phyloP scores from a whole-genome alignment of 371 early-diverging fungal genomes.

The Funneliformis caledonium region DNA sequence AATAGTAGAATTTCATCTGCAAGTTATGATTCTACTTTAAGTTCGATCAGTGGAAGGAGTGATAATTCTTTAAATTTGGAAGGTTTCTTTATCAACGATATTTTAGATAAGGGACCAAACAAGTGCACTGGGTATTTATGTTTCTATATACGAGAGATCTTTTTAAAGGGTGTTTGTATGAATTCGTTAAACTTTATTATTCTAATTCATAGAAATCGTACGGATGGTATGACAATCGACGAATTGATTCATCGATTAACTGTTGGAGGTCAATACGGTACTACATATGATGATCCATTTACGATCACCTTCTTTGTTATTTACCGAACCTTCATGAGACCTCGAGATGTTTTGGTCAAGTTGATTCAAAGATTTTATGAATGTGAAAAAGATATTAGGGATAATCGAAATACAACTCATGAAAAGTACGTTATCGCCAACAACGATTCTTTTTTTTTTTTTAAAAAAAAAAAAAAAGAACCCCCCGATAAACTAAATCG shows the following conservation, averaged over 20 bases:
- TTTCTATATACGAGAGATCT: no score
- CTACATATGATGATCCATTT: conserved; percentile 27
- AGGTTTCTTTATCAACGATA: not conserved
- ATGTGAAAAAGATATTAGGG: not conserved
- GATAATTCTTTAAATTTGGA: conserved; percentile 5
- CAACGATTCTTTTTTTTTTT: not conserved
- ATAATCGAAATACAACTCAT: not conserved
- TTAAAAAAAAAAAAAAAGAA: not conserved
- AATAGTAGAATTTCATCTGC: not conserved
- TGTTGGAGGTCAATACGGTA: conserved; percentile 16
- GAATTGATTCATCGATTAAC: conserved; percentile 32
- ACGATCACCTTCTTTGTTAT: conserved; percentile 17
- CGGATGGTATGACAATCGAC: conserved; percentile 7
- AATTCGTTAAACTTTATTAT: not conserved
- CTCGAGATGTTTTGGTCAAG: conserved; percentile 21
- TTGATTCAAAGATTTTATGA: conserved; percentile 12
- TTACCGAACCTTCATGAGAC: conserved; percentile 28
- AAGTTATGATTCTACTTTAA: conserved; percentile 6
- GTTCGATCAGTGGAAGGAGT: not conserved
- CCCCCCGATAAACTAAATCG: not conserved
- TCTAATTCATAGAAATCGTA: conserved; percentile 3
- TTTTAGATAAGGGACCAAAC: not conserved
- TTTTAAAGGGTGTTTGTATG: no score
- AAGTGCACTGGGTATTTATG: conserved; percentile 15
- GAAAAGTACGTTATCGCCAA: conserved; percentile 5